phyloP scores from a whole-genome alignment of 169 alveolate genomes.

The Plasmodium sp. region DNA sequence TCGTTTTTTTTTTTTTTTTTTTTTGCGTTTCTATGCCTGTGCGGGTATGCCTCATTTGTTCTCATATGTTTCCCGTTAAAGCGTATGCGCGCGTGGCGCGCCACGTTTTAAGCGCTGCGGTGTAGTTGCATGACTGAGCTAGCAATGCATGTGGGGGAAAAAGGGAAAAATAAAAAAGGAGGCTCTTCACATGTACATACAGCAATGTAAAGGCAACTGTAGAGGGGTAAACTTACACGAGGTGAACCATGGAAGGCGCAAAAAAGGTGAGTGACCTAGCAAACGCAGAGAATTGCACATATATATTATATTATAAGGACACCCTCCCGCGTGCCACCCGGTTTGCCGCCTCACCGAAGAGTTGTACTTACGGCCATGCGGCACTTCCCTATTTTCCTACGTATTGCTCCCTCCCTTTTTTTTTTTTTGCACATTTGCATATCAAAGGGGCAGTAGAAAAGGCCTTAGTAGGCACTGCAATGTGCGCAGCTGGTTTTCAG shows the following conservation, averaged over 20 bases:
- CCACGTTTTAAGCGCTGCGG: neutral
- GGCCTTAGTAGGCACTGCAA: neutral
- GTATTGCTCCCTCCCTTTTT: neutral
- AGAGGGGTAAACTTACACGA: neutral
- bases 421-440: neutral
- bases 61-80: neutral
- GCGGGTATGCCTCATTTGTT: neutral
- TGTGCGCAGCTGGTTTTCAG: neutral
- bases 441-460: neutral
- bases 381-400: neutral
- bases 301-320: neutral
- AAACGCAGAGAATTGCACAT: neutral
- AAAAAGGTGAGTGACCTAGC: neutral
- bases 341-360: neutral
- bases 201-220: neutral
- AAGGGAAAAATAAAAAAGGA: neutral
- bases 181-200: neutral
- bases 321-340: neutral
- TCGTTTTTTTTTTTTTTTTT: too few species aligned
- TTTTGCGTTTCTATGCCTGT: neutral
- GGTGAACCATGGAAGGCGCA: neutral
- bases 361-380: neutral
- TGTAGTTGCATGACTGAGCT: neutral
- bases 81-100: neutral
- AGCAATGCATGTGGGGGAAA: neutral